A percentile compares a stretch with the other conserved stretches of the same genome.
These are phyloP conservation scores for Cichorium intybus DNA, from an alignment of 140 eudicot species.

Conservation along the genomic window DNA sequence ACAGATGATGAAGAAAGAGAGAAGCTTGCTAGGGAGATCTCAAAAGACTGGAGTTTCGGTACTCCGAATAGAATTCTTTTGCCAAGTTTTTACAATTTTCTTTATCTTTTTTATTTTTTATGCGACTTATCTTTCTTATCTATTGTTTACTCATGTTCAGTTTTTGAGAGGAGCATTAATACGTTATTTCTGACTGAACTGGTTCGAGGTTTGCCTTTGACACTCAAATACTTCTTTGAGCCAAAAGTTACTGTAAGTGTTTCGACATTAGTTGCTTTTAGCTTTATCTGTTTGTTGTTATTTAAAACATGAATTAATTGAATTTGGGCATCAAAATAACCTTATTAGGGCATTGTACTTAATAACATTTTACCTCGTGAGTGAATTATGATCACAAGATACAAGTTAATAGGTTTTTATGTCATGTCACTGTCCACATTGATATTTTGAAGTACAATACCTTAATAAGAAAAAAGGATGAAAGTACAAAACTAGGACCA, in stretches of 20 bases:
- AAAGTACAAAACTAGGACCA: too few species aligned
- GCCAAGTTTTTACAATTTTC: neutral
- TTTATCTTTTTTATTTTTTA: neutral
- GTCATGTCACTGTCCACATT: too few species aligned
- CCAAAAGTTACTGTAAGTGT: conserved; percentile 80
- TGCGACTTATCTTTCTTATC: neutral
- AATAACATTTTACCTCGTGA: too few species aligned
- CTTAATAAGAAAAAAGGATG: too few species aligned
- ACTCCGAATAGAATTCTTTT: conserved; percentile 5
- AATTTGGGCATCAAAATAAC: too few species aligned
- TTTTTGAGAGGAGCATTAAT: conserved; percentile 87
- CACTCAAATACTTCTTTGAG: conserved; percentile 93
- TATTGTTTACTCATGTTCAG: conserved; percentile 35
- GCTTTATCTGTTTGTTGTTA: conserved; percentile 3
- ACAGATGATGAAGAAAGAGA: conserved; percentile 92
- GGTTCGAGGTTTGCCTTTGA: conserved; percentile 84
- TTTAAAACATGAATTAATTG: neutral
- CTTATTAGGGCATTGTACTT: too few species aligned
- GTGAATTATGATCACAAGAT: too few species aligned
- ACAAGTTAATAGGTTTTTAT: too few species aligned
- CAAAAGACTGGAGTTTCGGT: conserved; percentile 98
- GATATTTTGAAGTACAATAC: too few species aligned
- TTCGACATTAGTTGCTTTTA: neutral
- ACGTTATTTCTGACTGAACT: conserved; percentile 91
- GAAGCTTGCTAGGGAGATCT: conserved; percentile 81